Percentiles rank a stretch among this genome's conserved stretches.
phyloP scores from a whole-genome alignment of 2,329 filamentous ascomycete genomes.

The Aspergillus versicolor region DNA sequence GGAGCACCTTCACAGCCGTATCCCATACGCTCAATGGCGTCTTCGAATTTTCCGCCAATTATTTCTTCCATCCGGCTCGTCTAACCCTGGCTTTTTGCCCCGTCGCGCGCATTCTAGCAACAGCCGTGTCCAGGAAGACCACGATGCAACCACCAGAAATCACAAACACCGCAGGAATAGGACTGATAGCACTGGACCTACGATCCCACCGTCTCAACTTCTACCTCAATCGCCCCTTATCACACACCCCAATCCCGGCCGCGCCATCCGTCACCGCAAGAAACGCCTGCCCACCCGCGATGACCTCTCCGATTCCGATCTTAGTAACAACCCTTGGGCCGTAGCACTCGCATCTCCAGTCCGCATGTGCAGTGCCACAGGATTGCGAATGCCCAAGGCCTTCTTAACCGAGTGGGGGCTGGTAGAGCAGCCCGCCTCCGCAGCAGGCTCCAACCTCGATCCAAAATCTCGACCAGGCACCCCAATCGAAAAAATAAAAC shows the following conservation, averaged over 20 bases:
- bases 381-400: conserved; percentile 31
- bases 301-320: conserved; percentile 28
- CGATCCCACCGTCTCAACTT: conserved; percentile 27
- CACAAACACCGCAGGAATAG: neutral
- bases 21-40: conserved; percentile 36
- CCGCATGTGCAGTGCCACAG: conserved; percentile 35
- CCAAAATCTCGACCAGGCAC: neutral
- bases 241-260: conserved; percentile 20
- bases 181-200: neutral
- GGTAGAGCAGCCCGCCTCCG: conserved; percentile 27
- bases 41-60: conserved; percentile 26
- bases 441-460: neutral
- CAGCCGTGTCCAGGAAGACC: neutral
- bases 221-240: conserved; percentile 39
- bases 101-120: conserved; percentile 1
- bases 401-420: conserved; percentile 38
- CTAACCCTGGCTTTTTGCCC: conserved; percentile 8
- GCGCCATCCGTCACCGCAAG: conserved; percentile 28
- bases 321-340: conserved; percentile 43
- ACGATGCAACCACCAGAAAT: conserved; percentile 2
- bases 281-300: conserved; percentile 21
- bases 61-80: conserved; percentile 6
- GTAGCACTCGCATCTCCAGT: conserved; percentile 37
- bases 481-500: neutral
- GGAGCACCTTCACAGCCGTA: conserved; percentile 24